Percentiles rank a stretch among this genome's conserved stretches.
phyloP scores from a whole-genome alignment of 352 stramenopile genomes.

The Pythium sukuiense region DNA sequence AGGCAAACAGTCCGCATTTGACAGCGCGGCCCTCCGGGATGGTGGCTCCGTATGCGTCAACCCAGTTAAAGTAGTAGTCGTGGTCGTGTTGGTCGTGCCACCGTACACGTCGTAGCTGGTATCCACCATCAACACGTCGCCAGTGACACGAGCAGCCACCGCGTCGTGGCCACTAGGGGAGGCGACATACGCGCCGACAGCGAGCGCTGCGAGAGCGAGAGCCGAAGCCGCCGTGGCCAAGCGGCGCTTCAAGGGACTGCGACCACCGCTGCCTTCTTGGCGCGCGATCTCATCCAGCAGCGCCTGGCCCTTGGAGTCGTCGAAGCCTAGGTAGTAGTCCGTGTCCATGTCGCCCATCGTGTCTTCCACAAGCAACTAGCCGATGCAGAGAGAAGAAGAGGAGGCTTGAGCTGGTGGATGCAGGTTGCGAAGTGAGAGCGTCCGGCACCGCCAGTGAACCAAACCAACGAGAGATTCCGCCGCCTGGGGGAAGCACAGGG shows the following conservation, averaged over 20 bases:
- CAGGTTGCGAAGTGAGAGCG: background rate
- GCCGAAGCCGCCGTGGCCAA: conserved; percentile 4
- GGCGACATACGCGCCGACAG: conserved; percentile 8
- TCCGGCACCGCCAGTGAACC: too few relatives aligned
- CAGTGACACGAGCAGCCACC: background rate
- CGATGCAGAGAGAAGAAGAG: background rate
- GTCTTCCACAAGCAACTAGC: background rate
- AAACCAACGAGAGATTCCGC: background rate
- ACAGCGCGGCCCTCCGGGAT: conserved; percentile 15
- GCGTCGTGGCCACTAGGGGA: background rate
- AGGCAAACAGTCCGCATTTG: conserved; percentile 2
- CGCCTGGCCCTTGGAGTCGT: conserved; percentile 13
- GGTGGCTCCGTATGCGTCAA: background rate
- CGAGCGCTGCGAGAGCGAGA: conserved; percentile 5
- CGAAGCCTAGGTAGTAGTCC: conserved; percentile 17
- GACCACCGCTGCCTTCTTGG: background rate
- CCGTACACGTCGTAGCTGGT: background rate
- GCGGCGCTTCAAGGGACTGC: conserved; percentile 4
- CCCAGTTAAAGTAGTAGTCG: background rate
- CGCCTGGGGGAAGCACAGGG: background rate
- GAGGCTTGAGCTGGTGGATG: background rate
- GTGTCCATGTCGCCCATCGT: conserved; percentile 10
- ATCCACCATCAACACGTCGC: conserved; percentile 5
- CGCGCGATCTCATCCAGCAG: conserved; percentile 10
- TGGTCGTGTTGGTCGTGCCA: background rate